These are phyloP conservation scores for Bryoerythrophyllum caledonicum DNA, from an alignment of 225 moss, liverwort and hornwort species.

Conservation along the genomic window DNA sequence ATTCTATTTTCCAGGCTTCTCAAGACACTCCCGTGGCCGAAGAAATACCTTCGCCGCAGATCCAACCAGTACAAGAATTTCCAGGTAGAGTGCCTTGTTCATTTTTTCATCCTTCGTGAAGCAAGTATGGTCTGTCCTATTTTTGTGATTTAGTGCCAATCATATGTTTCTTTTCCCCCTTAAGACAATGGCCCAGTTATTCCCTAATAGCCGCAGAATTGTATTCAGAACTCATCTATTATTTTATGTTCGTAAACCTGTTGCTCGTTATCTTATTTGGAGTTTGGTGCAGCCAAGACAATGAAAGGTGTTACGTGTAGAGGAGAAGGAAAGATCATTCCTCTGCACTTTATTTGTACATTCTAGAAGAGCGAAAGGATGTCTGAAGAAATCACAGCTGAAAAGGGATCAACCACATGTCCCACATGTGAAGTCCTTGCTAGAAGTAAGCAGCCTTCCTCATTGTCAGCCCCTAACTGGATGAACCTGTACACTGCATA, in stretches of 20 bases:
- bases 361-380: constrained; percentile 18
- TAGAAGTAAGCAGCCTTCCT: too few species aligned
- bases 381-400: neutral
- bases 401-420: constrained; percentile 8
- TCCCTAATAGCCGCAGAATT: neutral
- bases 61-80: constrained; percentile 24
- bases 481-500: too few species aligned
- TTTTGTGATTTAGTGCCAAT: neutral
- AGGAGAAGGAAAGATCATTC: constrained; percentile 21
- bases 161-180: neutral
- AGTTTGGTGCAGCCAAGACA: constrained; percentile 24
- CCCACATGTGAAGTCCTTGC: too few species aligned
- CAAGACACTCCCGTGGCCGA: constrained; percentile 28
- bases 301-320: constrained; percentile 20
- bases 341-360: constrained; percentile 31
- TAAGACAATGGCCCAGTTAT: neutral
- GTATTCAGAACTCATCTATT: neutral
- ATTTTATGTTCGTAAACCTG: neutral
- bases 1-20: constrained; percentile 36
- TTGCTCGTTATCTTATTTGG: neutral
- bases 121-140: neutral
- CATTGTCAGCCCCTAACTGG: too few species aligned
- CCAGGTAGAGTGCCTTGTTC: constrained; percentile 29
- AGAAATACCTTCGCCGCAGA: constrained; percentile 22
- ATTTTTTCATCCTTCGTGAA: neutral